Conservation (phyloP, 164 flowering plant genomes). For the Vitis amurensis region DNA sequence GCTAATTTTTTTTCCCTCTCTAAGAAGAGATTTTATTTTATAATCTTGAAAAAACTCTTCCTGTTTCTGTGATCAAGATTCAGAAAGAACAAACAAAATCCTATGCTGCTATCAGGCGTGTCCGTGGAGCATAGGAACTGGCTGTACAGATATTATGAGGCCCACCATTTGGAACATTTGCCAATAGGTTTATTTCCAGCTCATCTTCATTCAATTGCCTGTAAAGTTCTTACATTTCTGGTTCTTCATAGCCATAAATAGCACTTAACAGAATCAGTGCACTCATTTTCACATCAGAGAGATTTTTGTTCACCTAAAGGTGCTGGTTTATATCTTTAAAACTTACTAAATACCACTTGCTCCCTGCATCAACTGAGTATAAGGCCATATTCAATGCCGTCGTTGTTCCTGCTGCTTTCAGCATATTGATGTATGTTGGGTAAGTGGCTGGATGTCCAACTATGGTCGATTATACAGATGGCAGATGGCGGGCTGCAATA, state of each 20-base stretch:
- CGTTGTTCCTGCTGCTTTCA: too few relatives aligned
- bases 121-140: conserved; percentile 27
- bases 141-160: conserved; percentile 19
- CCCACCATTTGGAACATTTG: conserved; percentile 7
- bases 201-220: neutral
- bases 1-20: neutral
- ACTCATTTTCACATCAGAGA: too few relatives aligned
- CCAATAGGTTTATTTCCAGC: conserved; percentile 16
- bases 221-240: neutral
- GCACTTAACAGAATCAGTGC: neutral
- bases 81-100: conserved; percentile 37
- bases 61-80: conserved; percentile 32
- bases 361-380: too few relatives aligned
- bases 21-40: neutral
- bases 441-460: too few relatives aligned
- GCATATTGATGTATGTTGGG: too few relatives aligned
- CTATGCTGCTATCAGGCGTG: conserved; percentile 19
- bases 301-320: too few relatives aligned
- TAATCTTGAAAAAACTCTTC: neutral
- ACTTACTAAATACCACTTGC: too few relatives aligned
- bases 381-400: too few relatives aligned
- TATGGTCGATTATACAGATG: too few relatives aligned
- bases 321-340: too few relatives aligned
- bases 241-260: neutral
- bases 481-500: too few relatives aligned